These are phyloP conservation scores for Salmacisia buchloeana DNA, from an alignment of 1,284 basidiomycete genomes.

Conservation along the genomic window DNA sequence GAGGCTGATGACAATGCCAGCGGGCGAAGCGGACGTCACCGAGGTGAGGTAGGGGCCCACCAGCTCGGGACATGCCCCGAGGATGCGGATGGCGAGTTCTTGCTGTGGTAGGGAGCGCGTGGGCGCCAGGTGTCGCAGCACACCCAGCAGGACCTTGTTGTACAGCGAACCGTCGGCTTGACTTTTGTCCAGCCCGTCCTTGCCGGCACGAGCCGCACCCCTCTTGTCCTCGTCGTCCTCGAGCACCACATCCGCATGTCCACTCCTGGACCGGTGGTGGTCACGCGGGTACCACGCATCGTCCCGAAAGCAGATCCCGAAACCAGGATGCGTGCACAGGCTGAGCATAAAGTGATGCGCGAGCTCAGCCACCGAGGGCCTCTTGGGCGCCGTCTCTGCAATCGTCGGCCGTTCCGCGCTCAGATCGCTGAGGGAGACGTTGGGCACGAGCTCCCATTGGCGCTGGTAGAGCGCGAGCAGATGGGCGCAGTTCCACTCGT, in stretches of 20 bases:
- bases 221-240: background rate
- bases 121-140: conserved; percentile 68
- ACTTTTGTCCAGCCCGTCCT: background rate
- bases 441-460: conserved; percentile 29
- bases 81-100: conserved; percentile 72
- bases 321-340: conserved; percentile 74
- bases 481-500: conserved; percentile 36
- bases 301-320: conserved; percentile 81
- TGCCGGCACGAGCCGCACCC: conserved; percentile 49
- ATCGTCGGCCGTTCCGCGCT: conserved; percentile 10
- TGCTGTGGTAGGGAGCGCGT: conserved; percentile 81
- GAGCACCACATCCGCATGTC: background rate
- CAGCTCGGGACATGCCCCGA: conserved; percentile 76
- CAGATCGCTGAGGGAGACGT: conserved; percentile 10
- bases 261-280: background rate
- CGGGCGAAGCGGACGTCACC: conserved; percentile 40
- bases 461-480: conserved; percentile 37
- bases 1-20: conserved; percentile 65
- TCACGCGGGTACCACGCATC: conserved; percentile 78
- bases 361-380: conserved; percentile 62
- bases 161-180: conserved; percentile 52
- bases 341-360: conserved; percentile 81
- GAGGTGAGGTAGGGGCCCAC: conserved; percentile 61
- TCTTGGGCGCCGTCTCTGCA: conserved; percentile 50
- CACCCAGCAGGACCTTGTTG: conserved; percentile 75